Base-by-base conservation (phyloP, 129 eudicot genomes). In the Chrysanthemum seticuspe region DNA sequence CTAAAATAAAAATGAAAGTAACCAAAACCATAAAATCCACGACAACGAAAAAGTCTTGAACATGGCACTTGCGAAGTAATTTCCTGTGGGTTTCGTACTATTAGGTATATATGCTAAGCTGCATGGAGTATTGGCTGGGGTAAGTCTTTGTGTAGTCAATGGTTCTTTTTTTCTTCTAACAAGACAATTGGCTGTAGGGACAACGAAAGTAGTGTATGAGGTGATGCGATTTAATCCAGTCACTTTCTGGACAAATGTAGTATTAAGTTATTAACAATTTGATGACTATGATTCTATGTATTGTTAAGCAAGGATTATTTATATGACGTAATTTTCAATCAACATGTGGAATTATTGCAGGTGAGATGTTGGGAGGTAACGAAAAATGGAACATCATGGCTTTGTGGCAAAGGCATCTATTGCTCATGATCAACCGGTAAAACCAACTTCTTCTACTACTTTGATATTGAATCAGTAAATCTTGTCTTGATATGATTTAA, bases 341-440 rank as follows among this genome's bases (percentile, higher is more conserved):
- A 34, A 63, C 6, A 27, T 31, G 18, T 19, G n/a, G 47, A 51
- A 56, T 10, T 40, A 27, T 65, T 65, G 72, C 69, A 95, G 99
- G 99, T 95, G 54, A 84, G 99, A 69, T 90, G 97, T 70, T 95
- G 99, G 99, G 99, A 95, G 86, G 84, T 90, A 34, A 81, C 85
- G 68, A 83, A 71, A 65, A 84, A 77, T 44, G 96, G 97, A 67
- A 80, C 81, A 67, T 76, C 0, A 19, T 54, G 82, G 60, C 72
- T 75, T 87, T 74, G 86, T 77, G 63, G 88, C 94, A 2, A 95
- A 88, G 83, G 88, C 94, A 67, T 81, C 90, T 10, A 88, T 86
- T 54, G 70, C 93, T 50, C 99, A 95, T 78, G 99, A 95, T 18
- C 96, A 90, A 6, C 99, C 99, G 76, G 99, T 88, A 92, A 80